These are phyloP conservation scores for Candida palmyrensis DNA, from an alignment of 805 yeast genomes.

Conservation along the genomic window DNA sequence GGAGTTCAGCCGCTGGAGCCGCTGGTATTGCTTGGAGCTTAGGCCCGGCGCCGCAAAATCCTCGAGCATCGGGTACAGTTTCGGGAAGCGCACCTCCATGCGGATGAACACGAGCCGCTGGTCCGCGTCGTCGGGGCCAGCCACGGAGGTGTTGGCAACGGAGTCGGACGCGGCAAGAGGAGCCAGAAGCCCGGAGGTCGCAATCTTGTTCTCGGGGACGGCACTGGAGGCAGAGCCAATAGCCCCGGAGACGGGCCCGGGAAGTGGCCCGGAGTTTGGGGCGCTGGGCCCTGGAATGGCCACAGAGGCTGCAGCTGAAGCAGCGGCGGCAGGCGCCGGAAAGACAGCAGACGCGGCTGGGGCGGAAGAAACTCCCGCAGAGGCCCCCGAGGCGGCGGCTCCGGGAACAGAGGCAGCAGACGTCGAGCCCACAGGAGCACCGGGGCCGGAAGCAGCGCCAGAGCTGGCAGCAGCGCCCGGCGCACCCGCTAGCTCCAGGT, in stretches of 20 bases:
- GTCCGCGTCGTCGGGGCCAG: conserved; percentile 36
- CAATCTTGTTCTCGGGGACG: neutral
- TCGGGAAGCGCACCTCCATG: conserved; percentile 66
- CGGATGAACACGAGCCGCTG: conserved; percentile 57
- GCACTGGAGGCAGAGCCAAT: neutral
- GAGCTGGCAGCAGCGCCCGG: neutral
- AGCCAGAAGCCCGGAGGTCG: neutral
- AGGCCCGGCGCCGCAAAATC: conserved; percentile 7
- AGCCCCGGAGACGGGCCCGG: no score
- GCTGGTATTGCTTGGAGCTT: conserved; percentile 1
- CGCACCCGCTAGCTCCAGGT: no score
- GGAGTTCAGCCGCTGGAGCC: conserved; percentile 16
- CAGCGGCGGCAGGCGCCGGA: no score
- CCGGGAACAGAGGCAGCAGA: conserved; percentile 1
- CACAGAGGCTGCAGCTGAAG: no score
- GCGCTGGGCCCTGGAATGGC: no score
- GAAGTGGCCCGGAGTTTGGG: no score
- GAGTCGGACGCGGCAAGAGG: neutral
- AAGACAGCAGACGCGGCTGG: neutral
- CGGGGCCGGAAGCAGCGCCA: conserved; percentile 2
- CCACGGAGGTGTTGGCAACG: neutral
- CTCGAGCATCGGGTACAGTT: conserved; percentile 59
- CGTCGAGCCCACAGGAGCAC: conserved; percentile 2
- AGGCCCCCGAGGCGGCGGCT: neutral
- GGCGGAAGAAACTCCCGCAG: neutral